Conservation (phyloP, 306 rosid genomes). For the Prunus mira region DNA sequence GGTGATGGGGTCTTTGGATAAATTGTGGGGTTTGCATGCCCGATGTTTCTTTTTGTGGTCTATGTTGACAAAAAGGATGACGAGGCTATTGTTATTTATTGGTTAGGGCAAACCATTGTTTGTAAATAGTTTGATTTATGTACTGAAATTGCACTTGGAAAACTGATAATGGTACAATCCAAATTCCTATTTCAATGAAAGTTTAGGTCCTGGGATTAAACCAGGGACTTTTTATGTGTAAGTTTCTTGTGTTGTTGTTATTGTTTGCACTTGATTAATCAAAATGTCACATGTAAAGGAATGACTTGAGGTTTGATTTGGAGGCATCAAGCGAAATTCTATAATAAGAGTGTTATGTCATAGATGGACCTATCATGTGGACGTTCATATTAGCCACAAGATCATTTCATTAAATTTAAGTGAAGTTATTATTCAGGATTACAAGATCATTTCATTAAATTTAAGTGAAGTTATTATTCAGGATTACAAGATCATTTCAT, state of each 20-base stretch:
- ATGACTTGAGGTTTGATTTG: not conserved
- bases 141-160: conserved; percentile 6
- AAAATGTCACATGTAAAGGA: not conserved
- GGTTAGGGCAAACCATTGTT: not conserved
- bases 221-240: not conserved
- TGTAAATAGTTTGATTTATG: conserved; percentile 18
- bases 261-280: not conserved
- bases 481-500: too few relatives aligned
- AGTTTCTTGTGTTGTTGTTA: not conserved
- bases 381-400: too few relatives aligned
- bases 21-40: not conserved
- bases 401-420: too few relatives aligned
- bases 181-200: conserved; percentile 11
- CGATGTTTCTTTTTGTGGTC: not conserved
- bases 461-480: too few relatives aligned
- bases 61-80: not conserved
- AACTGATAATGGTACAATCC: not conserved
- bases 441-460: too few relatives aligned
- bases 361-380: too few relatives aligned
- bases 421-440: too few relatives aligned
- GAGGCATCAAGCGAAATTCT: not conserved
- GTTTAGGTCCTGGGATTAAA: not conserved
- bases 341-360: too few relatives aligned
- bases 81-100: not conserved
- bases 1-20: not conserved